A percentile compares a stretch with the other conserved stretches of the same genome.
Evolutionary conservation across 257 asterid species (phyloP).

Genomic region (Gentiana straminea): DNA sequence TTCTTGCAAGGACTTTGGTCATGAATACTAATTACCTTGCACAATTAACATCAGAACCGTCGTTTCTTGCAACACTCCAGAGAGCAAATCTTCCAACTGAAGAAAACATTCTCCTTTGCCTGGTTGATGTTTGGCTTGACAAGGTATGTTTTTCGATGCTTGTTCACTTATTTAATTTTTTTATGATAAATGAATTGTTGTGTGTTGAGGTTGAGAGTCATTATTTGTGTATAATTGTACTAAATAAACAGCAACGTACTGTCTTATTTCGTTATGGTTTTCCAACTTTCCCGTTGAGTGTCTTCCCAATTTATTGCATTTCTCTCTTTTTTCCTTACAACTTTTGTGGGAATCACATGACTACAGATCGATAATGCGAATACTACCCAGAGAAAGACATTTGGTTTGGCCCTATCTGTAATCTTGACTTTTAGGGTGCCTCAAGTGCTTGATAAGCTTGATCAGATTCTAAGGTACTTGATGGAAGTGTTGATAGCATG

Average conservation of each 20-base stretch:
- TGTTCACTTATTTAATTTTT: neutral
- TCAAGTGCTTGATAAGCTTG: slow-evolving; percentile 89
- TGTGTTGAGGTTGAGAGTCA: too few species aligned
- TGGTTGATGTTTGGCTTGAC: slow-evolving; percentile 93
- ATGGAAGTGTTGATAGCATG: slow-evolving; percentile 7
- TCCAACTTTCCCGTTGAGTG: too few species aligned
- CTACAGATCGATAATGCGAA: slow-evolving; percentile 72
- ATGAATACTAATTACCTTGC: slow-evolving; percentile 86
- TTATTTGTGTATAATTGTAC: too few species aligned
- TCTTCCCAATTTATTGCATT: too few species aligned
- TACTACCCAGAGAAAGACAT: slow-evolving; percentile 57
- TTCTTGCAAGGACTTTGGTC: slow-evolving; percentile 86
- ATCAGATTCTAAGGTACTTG: slow-evolving; percentile 78
- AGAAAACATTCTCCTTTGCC: slow-evolving; percentile 82
- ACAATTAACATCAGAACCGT: slow-evolving; percentile 73
- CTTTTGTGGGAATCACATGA: neutral
- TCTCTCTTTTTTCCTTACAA: too few species aligned
- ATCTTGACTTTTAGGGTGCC: slow-evolving; percentile 75
- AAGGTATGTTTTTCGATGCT: slow-evolving; percentile 38
- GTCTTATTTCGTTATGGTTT: too few species aligned
- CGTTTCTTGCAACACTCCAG: slow-evolving; percentile 54
- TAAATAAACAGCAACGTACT: too few species aligned
- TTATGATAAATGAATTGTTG: too few species aligned
- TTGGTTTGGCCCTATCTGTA: slow-evolving; percentile 79
- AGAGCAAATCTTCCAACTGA: slow-evolving; percentile 67